phyloP scores from a whole-genome alignment of 495 filamentous ascomycete genomes.

The Amphirosellinia nigrospora region DNA sequence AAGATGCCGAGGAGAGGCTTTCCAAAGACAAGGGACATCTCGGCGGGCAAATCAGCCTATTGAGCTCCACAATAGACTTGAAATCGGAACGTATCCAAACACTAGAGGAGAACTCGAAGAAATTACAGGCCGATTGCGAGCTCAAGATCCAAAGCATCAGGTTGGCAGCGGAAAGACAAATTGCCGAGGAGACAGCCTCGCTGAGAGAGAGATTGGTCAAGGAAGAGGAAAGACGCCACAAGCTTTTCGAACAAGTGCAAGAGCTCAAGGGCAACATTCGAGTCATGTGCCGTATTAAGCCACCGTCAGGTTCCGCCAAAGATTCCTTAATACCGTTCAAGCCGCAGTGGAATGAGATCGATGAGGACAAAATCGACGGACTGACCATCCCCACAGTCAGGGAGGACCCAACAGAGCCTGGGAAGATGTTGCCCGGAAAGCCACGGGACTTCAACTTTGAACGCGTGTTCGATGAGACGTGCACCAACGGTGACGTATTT shows the following conservation, averaged over 20 bases:
- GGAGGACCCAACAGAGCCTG: slow-evolving; percentile 81
- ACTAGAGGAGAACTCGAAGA: slow-evolving; percentile 74
- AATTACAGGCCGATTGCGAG: slow-evolving; percentile 55
- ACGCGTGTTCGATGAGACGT: slow-evolving; percentile 81
- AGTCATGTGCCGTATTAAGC: slow-evolving; percentile 97
- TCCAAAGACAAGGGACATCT: slow-evolving; percentile 43
- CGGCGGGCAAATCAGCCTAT: slow-evolving; percentile 40
- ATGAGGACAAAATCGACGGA: slow-evolving; percentile 72
- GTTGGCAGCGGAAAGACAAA: slow-evolving; percentile 38
- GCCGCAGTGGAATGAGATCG: slow-evolving; percentile 54
- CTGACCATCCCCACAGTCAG: slow-evolving; percentile 82
- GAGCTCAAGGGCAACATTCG: slow-evolving; percentile 99
- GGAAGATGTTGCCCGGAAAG: slow-evolving; percentile 83
- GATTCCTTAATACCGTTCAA: slow-evolving; percentile 39
- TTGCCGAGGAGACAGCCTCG: slow-evolving; percentile 34
- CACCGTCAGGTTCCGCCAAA: slow-evolving; percentile 58
- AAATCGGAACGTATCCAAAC: slow-evolving; percentile 45
- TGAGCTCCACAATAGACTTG: slow-evolving; percentile 38
- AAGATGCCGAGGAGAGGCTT: slow-evolving; percentile 41
- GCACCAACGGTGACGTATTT: slow-evolving; percentile 86
- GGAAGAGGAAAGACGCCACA: slow-evolving; percentile 89
- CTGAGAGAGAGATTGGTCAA: slow-evolving; percentile 79
- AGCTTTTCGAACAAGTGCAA: slow-evolving; percentile 96
- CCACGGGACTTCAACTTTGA: slow-evolving; percentile 91
- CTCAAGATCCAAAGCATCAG: slow-evolving; percentile 47